phyloP scores from a whole-genome alignment of 2,329 filamentous ascomycete genomes.

The Orbilia quercus region DNA sequence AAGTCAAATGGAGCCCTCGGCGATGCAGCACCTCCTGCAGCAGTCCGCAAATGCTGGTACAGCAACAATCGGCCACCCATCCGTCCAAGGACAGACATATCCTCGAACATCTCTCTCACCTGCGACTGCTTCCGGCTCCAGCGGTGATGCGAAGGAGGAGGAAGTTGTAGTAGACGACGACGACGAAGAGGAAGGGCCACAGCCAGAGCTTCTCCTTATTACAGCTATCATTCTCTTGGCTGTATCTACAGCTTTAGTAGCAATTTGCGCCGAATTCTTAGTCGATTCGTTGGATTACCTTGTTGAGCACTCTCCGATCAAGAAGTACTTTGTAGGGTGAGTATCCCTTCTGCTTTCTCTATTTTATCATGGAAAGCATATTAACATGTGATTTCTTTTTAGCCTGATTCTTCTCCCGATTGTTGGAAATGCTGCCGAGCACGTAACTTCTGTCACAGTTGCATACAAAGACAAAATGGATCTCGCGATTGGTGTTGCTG shows the following conservation, averaged over 20 bases:
- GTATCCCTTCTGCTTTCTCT: constrained; percentile 1
- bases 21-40: constrained; percentile 47
- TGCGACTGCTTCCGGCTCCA: constrained; percentile 21
- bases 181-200: constrained; percentile 77
- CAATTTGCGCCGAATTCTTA: constrained; percentile 74
- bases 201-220: constrained; percentile 77
- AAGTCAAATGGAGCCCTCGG: constrained; percentile 46
- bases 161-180: constrained; percentile 62
- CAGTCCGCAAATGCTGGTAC: constrained; percentile 44
- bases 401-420: constrained; percentile 69
- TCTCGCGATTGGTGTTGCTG: constrained; percentile 69
- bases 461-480: constrained; percentile 71
- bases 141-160: constrained; percentile 58
- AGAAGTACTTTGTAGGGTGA: constrained; percentile 68
- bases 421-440: constrained; percentile 70
- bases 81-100: constrained; percentile 30
- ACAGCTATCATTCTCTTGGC: constrained; percentile 79
- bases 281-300: constrained; percentile 69
- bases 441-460: constrained; percentile 69
- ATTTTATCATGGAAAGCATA: background rate
- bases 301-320: constrained; percentile 67
- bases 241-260: constrained; percentile 80
- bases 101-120: constrained; percentile 30
- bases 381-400: background rate
- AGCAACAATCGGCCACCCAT: constrained; percentile 35